A percentile compares a stretch with the other conserved stretches of the same genome.
phyloP scores from a whole-genome alignment of 257 asterid species.

The Fraxinus quadrangulata region DNA sequence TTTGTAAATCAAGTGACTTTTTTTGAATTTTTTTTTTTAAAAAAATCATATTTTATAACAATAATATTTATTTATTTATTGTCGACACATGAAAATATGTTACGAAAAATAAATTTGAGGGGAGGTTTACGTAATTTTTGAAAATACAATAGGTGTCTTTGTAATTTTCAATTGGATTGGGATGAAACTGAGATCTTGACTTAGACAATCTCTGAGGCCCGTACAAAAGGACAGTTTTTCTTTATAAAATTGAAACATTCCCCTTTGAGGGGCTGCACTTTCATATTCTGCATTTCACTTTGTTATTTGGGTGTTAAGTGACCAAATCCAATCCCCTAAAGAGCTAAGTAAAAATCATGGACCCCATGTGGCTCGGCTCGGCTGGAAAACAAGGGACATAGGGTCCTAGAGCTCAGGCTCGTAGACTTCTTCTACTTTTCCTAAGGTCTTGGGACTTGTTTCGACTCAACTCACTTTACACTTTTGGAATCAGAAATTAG shows the following conservation, averaged over 20 bases:
- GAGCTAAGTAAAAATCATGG: not conserved
- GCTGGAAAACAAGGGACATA: not conserved
- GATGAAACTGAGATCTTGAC: not conserved
- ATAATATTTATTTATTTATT: too few species aligned
- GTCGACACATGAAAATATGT: too few species aligned
- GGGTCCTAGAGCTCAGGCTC: not conserved
- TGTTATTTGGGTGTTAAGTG: not conserved
- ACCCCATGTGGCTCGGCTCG: not conserved
- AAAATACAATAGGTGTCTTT: not conserved
- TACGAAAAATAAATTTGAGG: not conserved
- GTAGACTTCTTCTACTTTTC: not conserved
- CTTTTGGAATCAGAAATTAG: not conserved
- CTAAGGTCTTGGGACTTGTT: not conserved
- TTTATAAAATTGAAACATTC: slow-evolving; percentile 45
- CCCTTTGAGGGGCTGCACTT: slow-evolving; percentile 24
- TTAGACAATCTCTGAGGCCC: slow-evolving; percentile 34
- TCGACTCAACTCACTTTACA: not conserved
- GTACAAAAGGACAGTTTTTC: slow-evolving; percentile 23
- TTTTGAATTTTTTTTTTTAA: too few species aligned
- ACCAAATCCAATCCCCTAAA: not conserved
- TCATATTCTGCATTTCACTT: not conserved
- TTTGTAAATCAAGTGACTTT: too few species aligned
- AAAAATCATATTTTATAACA: too few species aligned
- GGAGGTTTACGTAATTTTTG: not conserved
- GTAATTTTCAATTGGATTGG: not conserved